phyloP scores from a whole-genome alignment of 768 basidiomycete genomes.

The Wakefieldia striispora region DNA sequence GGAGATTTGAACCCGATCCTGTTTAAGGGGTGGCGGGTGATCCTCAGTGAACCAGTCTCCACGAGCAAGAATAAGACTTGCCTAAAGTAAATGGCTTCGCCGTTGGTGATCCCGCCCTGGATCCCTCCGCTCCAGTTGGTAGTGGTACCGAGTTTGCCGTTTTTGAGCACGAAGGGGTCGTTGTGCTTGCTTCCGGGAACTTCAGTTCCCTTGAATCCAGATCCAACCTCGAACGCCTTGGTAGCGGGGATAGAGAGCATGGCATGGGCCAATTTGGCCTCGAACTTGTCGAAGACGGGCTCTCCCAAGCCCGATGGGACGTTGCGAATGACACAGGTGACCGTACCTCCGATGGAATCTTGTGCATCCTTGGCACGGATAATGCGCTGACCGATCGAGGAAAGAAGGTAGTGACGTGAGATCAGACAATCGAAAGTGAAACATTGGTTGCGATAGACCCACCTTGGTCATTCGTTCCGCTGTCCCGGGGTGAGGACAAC shows the following conservation, averaged over 20 bases:
- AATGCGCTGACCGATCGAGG: slow-evolving; percentile 63
- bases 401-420: slow-evolving; percentile 8
- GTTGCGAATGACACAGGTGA: slow-evolving; percentile 93
- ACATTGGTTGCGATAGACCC: slow-evolving; percentile 1
- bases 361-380: slow-evolving; percentile 84
- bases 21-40: not conserved
- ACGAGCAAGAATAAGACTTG: slow-evolving; percentile 31
- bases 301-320: slow-evolving; percentile 92
- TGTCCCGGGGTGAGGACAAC: slow-evolving; percentile 90
- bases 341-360: slow-evolving; percentile 97
- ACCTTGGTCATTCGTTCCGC: slow-evolving; percentile 91
- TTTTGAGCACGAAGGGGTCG: slow-evolving; percentile 72
- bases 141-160: slow-evolving; percentile 75
- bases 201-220: slow-evolving; percentile 93
- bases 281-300: slow-evolving; percentile 98
- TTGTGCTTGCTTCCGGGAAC: slow-evolving; percentile 93
- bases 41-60: slow-evolving; percentile 6
- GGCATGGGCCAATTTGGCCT: slow-evolving; percentile 92
- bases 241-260: slow-evolving; percentile 99
- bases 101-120: slow-evolving; percentile 97
- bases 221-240: slow-evolving; percentile 97
- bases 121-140: slow-evolving; percentile 98
- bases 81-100: slow-evolving; percentile 98
- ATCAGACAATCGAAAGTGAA: slow-evolving; percentile 35
- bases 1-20: slow-evolving; percentile 98